Conservation (phyloP, 2,329 filamentous ascomycete species). For the Penicillium hordei region DNA sequence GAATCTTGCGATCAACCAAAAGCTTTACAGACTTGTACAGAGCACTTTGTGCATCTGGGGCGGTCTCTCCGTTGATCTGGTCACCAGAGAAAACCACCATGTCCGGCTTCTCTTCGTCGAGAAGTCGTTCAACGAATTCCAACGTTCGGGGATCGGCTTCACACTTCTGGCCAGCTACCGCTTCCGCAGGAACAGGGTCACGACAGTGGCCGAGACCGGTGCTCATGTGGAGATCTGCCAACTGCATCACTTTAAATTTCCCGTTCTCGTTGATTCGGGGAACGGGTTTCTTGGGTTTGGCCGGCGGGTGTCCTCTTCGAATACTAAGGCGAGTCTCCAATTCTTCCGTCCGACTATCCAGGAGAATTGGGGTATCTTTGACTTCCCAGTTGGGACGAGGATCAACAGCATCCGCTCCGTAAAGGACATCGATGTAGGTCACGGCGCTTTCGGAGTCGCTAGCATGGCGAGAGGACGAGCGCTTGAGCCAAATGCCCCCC, state of each 20-base stretch:
- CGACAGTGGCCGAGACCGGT: conserved; percentile 84
- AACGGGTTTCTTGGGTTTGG: conserved; percentile 65
- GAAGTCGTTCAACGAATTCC: conserved; percentile 77
- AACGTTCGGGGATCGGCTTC: conserved; percentile 89
- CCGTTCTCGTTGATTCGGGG: conserved; percentile 83
- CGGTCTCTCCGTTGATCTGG: conserved; percentile 90
- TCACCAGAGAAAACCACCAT: conserved; percentile 89
- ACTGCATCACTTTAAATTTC: conserved; percentile 95
- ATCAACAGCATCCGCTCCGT: conserved; percentile 88
- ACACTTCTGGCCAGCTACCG: conserved; percentile 70
- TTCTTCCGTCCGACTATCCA: conserved; percentile 61
- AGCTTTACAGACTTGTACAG: conserved; percentile 90
- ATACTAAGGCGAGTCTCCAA: conserved; percentile 75
- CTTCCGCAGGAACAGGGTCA: conserved; percentile 74
- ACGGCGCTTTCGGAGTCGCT: conserved; percentile 73
- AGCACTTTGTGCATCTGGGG: conserved; percentile 86
- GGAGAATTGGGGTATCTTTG: conserved; percentile 68
- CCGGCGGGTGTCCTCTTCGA: conserved; percentile 64
- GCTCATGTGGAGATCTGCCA: conserved; percentile 90
- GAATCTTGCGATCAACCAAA: conserved; percentile 82
- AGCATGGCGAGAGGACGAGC: conserved; percentile 68
- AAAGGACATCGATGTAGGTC: conserved; percentile 81
- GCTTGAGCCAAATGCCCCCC: conserved; percentile 78
- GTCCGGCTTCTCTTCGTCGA: conserved; percentile 93
- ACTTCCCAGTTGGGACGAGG: conserved; percentile 83